Base-by-base conservation (phyloP, 106 monocot genomes). In the Agapanthus africanus region DNA sequence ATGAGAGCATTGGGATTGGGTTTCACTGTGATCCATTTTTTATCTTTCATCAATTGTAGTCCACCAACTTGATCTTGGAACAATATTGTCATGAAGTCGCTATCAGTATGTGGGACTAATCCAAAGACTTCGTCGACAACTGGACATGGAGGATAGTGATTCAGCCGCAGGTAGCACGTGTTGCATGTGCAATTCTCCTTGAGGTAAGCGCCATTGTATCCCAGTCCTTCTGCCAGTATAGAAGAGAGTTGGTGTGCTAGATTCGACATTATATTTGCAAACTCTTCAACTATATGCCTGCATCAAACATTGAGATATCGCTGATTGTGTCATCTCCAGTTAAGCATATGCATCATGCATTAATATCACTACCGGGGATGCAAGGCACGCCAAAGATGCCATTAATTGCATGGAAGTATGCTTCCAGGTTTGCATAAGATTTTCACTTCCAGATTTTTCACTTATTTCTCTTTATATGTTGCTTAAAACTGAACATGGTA, bases 21-120 rank as follows among this genome's bases (percentile, higher is more conserved):
- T 39, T 80, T 80, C 59, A 84, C 77, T 2, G 76, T 44, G 59
- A 80, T 54, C 84, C 84, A 84, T 13, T 59, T 73, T 9, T 57
- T 57, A 6, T 15, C 66, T 69, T 84, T 80, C 76, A 38, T 84
- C 47, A 84, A n/a, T 73, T 84, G 74, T 9, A 84, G 56, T 0
- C 80, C 80, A 0, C 80, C 84, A 0, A 84, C 73, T 22, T 84
- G 60, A 50, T 84, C 84, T 41, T 80, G 84, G 44, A 49, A 54
- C 23, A 84, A 41, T 0, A 84, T 37, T 6, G 84, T 84, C 11
- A 84, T 23, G 74, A 80, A 84, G 13, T 70, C 80, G 9, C 80
- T 84, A 41, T 84, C 84, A 0, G 84, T 84, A 47, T 84, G 84
- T 0, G 80, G 77, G 7, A 61, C 32, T 40, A 84, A n/a, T n/a